A percentile compares a stretch with the other conserved stretches of the same genome.
Evolutionary conservation across 2,329 filamentous ascomycete genomes (phyloP).

Genomic region (Daldinia sp.): DNA sequence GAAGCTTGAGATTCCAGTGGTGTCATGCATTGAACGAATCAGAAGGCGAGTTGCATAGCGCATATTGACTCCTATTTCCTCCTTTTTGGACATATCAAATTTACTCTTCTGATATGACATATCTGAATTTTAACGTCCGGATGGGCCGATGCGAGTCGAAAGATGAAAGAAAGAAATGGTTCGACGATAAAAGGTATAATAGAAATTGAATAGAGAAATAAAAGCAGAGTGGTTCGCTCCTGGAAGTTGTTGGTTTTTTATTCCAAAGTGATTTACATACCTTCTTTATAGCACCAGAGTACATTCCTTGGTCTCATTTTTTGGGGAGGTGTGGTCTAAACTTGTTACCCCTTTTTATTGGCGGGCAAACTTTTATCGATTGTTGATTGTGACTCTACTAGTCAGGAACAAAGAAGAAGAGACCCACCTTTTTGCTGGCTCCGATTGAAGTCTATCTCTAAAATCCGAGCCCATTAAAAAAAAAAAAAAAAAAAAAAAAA

Average conservation of each 20-base stretch:
- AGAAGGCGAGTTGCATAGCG: constrained; percentile 11
- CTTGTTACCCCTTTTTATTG: not conserved
- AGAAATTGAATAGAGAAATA: too few species aligned
- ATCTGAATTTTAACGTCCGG: not conserved
- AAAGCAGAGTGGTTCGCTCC: constrained; percentile 2
- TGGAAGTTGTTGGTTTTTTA: not conserved
- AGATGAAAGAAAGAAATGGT: constrained; percentile 14
- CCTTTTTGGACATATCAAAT: constrained; percentile 17
- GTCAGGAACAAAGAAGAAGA: constrained; percentile 22
- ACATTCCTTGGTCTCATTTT: not conserved
- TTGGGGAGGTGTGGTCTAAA: not conserved
- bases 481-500: too few species aligned
- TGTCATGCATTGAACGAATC: constrained; percentile 33
- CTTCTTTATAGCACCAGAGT: not conserved
- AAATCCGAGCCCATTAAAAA: constrained; percentile 30
- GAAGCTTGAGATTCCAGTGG: constrained; percentile 33
- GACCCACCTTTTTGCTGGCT: constrained; percentile 2
- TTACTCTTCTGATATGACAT: constrained; percentile 2
- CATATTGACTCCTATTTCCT: constrained; percentile 26
- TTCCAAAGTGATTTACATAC: constrained; percentile 5
- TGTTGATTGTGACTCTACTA: too few species aligned
- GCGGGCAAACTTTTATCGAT: constrained; percentile 23
- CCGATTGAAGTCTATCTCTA: constrained; percentile 28
- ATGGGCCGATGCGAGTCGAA: constrained; percentile 20
- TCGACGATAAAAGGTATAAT: too few species aligned